phyloP scores from a whole-genome alignment of 2,329 filamentous ascomycete species.

The Phoma sp. region DNA sequence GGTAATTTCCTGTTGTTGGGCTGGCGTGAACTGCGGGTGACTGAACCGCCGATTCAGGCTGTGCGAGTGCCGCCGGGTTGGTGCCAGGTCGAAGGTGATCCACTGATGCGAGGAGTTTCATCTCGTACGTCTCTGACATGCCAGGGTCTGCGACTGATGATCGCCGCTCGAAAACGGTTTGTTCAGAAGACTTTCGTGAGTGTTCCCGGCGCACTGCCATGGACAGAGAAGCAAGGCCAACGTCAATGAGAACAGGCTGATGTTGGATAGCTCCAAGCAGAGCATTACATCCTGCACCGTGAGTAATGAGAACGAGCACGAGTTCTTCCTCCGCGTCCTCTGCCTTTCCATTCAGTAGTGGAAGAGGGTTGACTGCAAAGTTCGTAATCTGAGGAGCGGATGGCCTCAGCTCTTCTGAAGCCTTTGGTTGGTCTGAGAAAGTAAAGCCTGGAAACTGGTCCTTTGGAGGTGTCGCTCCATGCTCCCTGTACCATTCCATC shows the following conservation, averaged over 20 bases:
- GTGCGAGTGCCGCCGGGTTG: conserved; percentile 46
- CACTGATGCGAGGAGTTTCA: conserved; percentile 75
- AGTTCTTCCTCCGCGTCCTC: conserved; percentile 68
- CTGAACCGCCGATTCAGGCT: conserved; percentile 30
- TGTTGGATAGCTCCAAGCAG: conserved; percentile 90
- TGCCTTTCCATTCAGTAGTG: conserved; percentile 39
- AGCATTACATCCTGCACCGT: conserved; percentile 95
- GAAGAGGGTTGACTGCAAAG: conserved; percentile 36
- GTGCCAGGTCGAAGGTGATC: conserved; percentile 70
- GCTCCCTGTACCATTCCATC: conserved; percentile 78
- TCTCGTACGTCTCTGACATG: conserved; percentile 69
- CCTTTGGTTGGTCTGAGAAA: conserved; percentile 37
- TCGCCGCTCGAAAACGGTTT: conserved; percentile 39
- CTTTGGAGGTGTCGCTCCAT: conserved; percentile 49
- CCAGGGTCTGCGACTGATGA: conserved; percentile 52
- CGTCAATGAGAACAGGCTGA: conserved; percentile 88
- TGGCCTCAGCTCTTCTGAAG: conserved; percentile 11
- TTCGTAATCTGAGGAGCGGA: conserved; percentile 24
- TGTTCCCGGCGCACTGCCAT: conserved; percentile 65
- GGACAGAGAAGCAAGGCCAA: conserved; percentile 88
- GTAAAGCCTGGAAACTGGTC: conserved; percentile 43
- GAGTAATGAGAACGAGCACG: conserved; percentile 86
- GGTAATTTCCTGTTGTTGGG: conserved; percentile 33
- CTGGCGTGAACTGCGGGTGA: conserved; percentile 40
- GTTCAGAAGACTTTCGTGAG: conserved; percentile 35